A percentile compares a stretch with the other conserved stretches of the same genome.
These are phyloP conservation scores for Phialocephala sp. DNA, from an alignment of 2,329 filamentous ascomycete species.

Conservation along the genomic window DNA sequence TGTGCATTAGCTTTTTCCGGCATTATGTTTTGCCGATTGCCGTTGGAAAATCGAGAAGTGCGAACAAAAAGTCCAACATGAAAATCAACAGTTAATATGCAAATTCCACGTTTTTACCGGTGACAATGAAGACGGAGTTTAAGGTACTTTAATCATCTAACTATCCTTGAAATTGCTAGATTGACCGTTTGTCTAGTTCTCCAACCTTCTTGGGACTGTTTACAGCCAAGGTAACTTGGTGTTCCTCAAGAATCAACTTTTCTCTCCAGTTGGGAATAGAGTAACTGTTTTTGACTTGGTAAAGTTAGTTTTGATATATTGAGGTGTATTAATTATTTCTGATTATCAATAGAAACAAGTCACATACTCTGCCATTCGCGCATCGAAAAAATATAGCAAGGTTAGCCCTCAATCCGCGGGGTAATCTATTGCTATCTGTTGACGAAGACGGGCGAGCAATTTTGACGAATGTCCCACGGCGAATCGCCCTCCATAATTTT, in stretches of 20 bases:
- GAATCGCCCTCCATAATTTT: conserved; percentile 90
- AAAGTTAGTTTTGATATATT: conserved; percentile 62
- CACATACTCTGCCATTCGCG: conserved; percentile 84
- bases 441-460: conserved; percentile 96
- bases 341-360: conserved; percentile 71
- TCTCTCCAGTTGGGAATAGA: conserved; percentile 94
- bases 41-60: conserved; percentile 16
- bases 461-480: conserved; percentile 85
- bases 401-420: conserved; percentile 85
- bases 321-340: conserved; percentile 12
- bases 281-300: conserved; percentile 96
- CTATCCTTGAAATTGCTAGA: background rate
- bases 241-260: conserved; percentile 92
- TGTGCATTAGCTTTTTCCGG: conserved; percentile 9
- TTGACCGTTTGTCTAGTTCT: conserved; percentile 69
- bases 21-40: conserved; percentile 11
- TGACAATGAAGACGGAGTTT: conserved; percentile 97
- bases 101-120: conserved; percentile 31
- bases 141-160: conserved; percentile 66
- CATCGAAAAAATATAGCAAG: conserved; percentile 93
- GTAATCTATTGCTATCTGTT: conserved; percentile 89
- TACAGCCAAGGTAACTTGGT: conserved; percentile 98
- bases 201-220: conserved; percentile 96
- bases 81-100: conserved; percentile 18
- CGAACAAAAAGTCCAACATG: conserved; percentile 30